Percentiles rank a stretch among this genome's conserved stretches.
Conservation (phyloP, 2,329 filamentous ascomycete genomes). For the Cordyceps tenuipes region DNA sequence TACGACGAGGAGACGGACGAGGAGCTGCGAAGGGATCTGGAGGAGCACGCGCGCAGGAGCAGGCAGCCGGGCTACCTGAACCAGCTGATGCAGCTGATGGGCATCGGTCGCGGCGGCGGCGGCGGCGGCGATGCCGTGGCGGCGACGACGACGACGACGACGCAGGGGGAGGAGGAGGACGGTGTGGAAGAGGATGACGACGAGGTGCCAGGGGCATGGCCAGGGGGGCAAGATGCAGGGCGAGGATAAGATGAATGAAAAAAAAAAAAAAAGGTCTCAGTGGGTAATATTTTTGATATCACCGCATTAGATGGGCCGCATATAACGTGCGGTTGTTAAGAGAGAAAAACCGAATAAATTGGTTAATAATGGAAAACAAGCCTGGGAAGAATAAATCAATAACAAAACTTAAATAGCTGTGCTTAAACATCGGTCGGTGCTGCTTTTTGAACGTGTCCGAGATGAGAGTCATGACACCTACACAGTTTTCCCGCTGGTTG, state of each 20-base stretch:
- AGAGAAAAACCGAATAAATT: not conserved
- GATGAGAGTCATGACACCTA: no score
- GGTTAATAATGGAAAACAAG: no score
- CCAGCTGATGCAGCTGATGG: conserved; percentile 20
- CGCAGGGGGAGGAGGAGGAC: conserved; percentile 9
- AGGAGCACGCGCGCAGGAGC: conserved; percentile 19
- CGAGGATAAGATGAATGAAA: not conserved
- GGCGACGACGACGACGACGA: not conserved
- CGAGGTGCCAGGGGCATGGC: conserved; percentile 27
- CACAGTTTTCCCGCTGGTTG: no score
- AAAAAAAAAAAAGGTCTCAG: not conserved
- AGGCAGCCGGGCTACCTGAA: conserved; percentile 22
- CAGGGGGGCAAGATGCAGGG: conserved; percentile 27
- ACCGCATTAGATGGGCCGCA: not conserved
- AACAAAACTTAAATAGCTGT: not conserved
- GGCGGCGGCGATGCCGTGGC: not conserved
- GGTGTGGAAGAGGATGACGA: conserved; percentile 11
- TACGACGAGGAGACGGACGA: conserved; percentile 23
- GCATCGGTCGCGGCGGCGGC: conserved; percentile 11
- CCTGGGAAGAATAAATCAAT: not conserved
- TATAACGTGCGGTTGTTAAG: not conserved
- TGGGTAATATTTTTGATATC: not conserved
- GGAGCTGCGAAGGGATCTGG: conserved; percentile 25
- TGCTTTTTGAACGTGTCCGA: no score
- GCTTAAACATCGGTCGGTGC: no score